Base-by-base conservation (phyloP, 1,284 basidiomycete genomes). In the Moesziomyces parantarcticus region DNA sequence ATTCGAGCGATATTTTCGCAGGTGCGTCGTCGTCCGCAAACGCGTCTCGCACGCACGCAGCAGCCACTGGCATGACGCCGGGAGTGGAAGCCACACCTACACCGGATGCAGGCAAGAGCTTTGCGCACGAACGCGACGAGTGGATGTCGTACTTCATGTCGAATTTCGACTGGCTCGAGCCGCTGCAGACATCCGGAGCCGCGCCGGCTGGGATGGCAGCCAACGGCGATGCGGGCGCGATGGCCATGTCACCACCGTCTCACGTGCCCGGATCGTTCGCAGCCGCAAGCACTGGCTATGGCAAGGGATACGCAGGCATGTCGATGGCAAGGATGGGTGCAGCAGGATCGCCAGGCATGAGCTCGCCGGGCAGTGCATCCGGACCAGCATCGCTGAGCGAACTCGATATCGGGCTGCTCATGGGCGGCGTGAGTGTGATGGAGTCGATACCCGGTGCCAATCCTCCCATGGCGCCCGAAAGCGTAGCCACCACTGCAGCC, bases 81-180 rank as follows among this genome's bases (percentile, higher is more conserved):
- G 39, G 34, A 40, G 22, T 48, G 5, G 63, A 52, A 8, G 36
- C 43, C 3, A n/a, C 41, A 22, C 46, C 21, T 5, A 26, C 40
- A 7, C 41, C 41, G 9, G 41, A 22, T 7, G 58, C 58, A n/a
- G 55, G 50, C 40, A 56, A 45, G 39, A 51, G 46, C 44, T 61
- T 50, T 29, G 58, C 58, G 6, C 43, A 56, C 47, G 68, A 65
- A 16, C 61, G 69, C 26, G 69, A 72, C 42, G 70, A 73, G 52
- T 73, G 70, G 70, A 73, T 73, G 70, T 60, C 68, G 39, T 66
- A 73, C 57, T 73, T 68, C 36, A 42, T 73, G 25, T 68, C 64
- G 43, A 66, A 65, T 46, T 73, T 73, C 50, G 70, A 73, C 57
- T 73, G 70, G 70, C 61, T 73, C 21, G 44, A 60, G 36, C 54